Conservation (phyloP, 1,284 basidiomycete genomes). For the Ustilago vetiveriae region DNA sequence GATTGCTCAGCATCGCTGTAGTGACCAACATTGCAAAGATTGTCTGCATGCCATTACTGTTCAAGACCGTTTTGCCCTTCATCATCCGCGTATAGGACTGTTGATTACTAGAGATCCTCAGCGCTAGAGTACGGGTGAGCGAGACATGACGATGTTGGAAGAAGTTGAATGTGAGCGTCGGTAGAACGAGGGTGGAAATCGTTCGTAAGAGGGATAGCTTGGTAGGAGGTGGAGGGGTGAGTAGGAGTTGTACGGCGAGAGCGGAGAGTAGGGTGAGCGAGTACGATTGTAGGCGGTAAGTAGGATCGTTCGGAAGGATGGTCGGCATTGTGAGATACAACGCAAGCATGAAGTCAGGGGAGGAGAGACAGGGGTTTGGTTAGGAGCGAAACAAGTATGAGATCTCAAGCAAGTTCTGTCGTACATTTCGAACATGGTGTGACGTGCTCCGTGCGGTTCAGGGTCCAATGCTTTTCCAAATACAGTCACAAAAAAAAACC, state of each 20-base stretch:
- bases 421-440: not conserved
- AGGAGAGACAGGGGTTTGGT: too few species aligned
- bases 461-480: too few species aligned
- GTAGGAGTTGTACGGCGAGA: not conserved
- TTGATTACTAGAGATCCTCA: conserved; percentile 9
- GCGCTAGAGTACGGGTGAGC: conserved; percentile 7
- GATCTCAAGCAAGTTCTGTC: too few species aligned
- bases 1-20: conserved; percentile 6
- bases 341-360: not conserved
- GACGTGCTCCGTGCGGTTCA: too few species aligned
- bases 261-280: not conserved
- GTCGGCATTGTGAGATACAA: conserved; percentile 3
- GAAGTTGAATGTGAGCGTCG: conserved; percentile 4
- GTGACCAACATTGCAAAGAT: conserved; percentile 8
- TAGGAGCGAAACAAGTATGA: too few species aligned
- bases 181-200: not conserved
- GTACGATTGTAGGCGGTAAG: not conserved
- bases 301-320: not conserved
- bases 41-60: conserved; percentile 7
- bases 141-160: conserved; percentile 12
- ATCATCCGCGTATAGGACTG: too few species aligned
- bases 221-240: not conserved
- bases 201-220: not conserved
- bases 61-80: conserved; percentile 4
- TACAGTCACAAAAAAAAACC: too few species aligned